Percentiles rank a stretch among this genome's conserved stretches.
Conservation (phyloP, 2,329 filamentous ascomycete genomes). For the Hypoxylon sp. region DNA sequence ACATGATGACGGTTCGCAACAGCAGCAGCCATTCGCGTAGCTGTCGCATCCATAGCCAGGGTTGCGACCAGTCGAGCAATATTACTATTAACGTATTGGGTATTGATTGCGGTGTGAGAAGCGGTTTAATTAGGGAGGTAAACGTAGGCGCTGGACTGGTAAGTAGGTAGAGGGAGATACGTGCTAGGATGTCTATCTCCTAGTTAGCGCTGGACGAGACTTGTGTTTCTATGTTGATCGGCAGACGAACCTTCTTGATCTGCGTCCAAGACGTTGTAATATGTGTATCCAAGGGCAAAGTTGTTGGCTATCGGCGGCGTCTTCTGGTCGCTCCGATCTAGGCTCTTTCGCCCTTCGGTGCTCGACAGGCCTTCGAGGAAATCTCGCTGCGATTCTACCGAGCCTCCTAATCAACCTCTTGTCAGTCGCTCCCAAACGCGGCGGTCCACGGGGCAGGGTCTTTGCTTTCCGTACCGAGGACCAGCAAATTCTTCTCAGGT, state of each 20-base stretch:
- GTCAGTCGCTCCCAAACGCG: constrained; percentile 47
- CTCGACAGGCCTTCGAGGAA: constrained; percentile 76
- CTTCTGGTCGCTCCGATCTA: constrained; percentile 68
- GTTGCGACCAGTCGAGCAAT: constrained; percentile 94
- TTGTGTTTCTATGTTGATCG: constrained; percentile 50
- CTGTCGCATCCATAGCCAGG: constrained; percentile 91
- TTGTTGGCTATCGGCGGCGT: constrained; percentile 87
- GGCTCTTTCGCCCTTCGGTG: constrained; percentile 64
- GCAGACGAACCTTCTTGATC: constrained; percentile 82
- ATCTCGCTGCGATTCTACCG: constrained; percentile 84
- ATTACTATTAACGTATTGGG: constrained; percentile 89
- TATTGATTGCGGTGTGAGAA: constrained; percentile 85
- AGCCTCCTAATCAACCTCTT: constrained; percentile 70
- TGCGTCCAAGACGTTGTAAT: constrained; percentile 92
- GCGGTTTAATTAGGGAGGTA: constrained; percentile 82
- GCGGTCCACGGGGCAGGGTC: constrained; percentile 10
- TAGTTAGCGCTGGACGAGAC: constrained; percentile 34
- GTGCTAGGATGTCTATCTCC: constrained; percentile 82
- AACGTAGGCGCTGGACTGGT: constrained; percentile 87
- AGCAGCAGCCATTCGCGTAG: constrained; percentile 90
- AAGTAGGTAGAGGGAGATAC: constrained; percentile 88
- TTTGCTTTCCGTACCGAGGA: constrained; percentile 71
- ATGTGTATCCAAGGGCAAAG: constrained; percentile 93
- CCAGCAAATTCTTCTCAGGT: constrained; percentile 90
- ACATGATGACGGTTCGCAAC: constrained; percentile 79